Base-by-base conservation (phyloP, 1,284 basidiomycete species). In the Veloboletus limbatus region DNA sequence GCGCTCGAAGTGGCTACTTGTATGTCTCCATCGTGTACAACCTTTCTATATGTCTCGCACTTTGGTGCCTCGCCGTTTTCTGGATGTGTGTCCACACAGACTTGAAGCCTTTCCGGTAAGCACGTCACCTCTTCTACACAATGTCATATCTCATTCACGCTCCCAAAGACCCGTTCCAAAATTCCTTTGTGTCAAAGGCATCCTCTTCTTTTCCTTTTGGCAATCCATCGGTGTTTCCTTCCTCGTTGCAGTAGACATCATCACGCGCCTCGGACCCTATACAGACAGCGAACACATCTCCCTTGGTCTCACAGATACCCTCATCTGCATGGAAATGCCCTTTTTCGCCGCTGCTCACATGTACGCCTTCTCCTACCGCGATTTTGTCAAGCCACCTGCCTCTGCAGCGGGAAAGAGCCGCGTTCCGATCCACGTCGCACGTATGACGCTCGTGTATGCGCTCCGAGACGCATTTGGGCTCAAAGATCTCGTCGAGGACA, bases 121-220 rank as follows among this genome's bases (percentile, higher is more conserved):
- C 75, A 34, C 56, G 17, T 33, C 17, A 13, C 32, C 16, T 11
- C 11, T 21, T 6, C 13, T n/a, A n/a, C n/a, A n/a, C n/a, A n/a
- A 7, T 4, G 8, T 8, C 13, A 34, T 26, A n/a, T 14, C 37
- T 18, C 34, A 21, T 37, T 45, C 27, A 45, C 32, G 3, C 22
- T n/a, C 21, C 17, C 7, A 43, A 46, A 85, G 84, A 30, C 86
- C 87, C 0, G 77, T 89, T 66, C 92, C 93, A 7, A 97, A 97
- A 68, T 99, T 99, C 69, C 81, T 99, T 20, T 98, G 94, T 65
- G 92, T 99, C 59, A 98, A 99, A 66, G 94, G 93, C 39, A 95
- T 99, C 55, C 78, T 99, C 34, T 97, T 98, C 76, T 96, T 97
- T 69, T 95, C 89, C 0, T 99, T 99, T 73, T 99, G 96, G 96